These are phyloP conservation scores for Penicillium sp. DNA, from an alignment of 2,329 filamentous ascomycete species.

Conservation along the genomic window DNA sequence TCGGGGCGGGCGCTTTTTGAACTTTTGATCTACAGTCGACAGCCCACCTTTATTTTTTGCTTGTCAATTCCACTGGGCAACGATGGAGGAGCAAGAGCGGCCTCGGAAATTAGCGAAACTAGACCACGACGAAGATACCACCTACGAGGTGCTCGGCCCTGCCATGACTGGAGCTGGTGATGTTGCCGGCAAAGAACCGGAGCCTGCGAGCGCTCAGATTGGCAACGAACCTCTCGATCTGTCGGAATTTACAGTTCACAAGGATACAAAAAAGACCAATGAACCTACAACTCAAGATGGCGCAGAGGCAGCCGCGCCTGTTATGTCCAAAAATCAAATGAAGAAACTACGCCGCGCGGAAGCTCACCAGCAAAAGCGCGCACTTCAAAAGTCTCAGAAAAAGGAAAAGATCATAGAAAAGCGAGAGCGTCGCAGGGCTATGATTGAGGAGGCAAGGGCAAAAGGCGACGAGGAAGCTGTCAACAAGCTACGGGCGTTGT, in stretches of 20 bases:
- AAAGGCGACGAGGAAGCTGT: slow-evolving; percentile 25
- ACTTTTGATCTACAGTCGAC: slow-evolving; percentile 17
- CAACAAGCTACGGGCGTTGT: slow-evolving; percentile 27
- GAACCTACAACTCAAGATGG: slow-evolving; percentile 2
- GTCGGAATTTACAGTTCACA: background rate
- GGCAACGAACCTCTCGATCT: slow-evolving; percentile 10
- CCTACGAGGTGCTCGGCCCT: slow-evolving; percentile 24
- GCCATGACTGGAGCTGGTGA: slow-evolving; percentile 32
- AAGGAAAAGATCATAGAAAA: slow-evolving; percentile 56
- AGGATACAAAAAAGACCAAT: background rate
- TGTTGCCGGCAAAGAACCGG: slow-evolving; percentile 12
- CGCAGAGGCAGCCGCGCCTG: slow-evolving; percentile 13
- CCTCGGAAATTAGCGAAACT: slow-evolving; percentile 57
- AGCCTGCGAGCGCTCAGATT: slow-evolving; percentile 6
- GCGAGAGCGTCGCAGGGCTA: slow-evolving; percentile 49
- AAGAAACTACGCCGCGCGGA: slow-evolving; percentile 73
- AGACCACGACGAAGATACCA: slow-evolving; percentile 32
- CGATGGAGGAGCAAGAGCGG: slow-evolving; percentile 55
- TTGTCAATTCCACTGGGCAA: background rate
- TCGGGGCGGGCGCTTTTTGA: slow-evolving; percentile 15
- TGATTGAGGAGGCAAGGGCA: slow-evolving; percentile 34
- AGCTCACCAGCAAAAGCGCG: slow-evolving; percentile 71
- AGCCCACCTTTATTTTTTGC: slow-evolving; percentile 6
- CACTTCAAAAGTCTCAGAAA: slow-evolving; percentile 55
- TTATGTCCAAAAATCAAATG: slow-evolving; percentile 78